phyloP scores from a whole-genome alignment of 495 filamentous ascomycete genomes.

The Pyrenula massariospora region DNA sequence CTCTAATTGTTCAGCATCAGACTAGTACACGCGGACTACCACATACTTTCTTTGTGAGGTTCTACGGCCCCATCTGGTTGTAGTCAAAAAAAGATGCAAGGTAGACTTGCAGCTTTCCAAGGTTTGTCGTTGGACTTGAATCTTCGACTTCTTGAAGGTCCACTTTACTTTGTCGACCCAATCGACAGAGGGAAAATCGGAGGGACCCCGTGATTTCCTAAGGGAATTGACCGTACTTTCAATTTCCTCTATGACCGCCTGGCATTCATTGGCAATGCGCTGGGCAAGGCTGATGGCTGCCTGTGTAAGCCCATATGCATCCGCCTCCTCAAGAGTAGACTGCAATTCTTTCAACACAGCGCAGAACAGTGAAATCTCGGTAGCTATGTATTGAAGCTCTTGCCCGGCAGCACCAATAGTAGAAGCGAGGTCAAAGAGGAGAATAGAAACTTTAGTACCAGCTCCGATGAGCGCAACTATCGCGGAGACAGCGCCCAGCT shows the following conservation, averaged over 20 bases:
- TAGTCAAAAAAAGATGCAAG: neutral
- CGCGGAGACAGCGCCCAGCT: neutral
- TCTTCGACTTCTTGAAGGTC: neutral
- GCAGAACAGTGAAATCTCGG: neutral
- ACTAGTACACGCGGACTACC: neutral
- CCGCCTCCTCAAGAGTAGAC: neutral
- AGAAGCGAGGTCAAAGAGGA: neutral
- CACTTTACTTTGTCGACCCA: neutral
- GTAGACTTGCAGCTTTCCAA: neutral
- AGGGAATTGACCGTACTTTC: neutral
- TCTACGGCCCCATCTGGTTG: neutral
- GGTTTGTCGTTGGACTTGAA: neutral
- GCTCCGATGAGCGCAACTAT: neutral
- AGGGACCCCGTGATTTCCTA: neutral
- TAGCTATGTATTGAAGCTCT: neutral
- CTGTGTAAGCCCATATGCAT: neutral
- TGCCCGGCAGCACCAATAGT: neutral
- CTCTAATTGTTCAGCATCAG: neutral
- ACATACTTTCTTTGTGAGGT: neutral
- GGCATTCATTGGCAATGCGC: neutral
- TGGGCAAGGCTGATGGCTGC: neutral
- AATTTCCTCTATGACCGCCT: neutral
- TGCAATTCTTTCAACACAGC: neutral
- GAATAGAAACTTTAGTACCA: neutral
- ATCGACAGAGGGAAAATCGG: neutral